These are phyloP conservation scores for Daedalea quercina DNA, from an alignment of 768 basidiomycete species.

Conservation along the genomic window DNA sequence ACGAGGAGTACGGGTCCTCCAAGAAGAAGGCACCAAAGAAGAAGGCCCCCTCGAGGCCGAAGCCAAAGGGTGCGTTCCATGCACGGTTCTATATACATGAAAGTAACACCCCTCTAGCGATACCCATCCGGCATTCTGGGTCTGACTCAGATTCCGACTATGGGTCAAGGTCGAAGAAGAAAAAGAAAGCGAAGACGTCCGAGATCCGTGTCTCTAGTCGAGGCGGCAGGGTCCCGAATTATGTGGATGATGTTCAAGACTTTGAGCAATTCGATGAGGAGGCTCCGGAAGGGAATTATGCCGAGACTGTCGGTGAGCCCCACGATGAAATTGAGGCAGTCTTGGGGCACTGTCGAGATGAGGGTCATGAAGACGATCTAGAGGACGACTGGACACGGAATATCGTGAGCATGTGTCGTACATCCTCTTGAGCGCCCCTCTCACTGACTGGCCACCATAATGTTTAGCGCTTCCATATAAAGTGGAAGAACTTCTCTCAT, in stretches of 20 bases:
- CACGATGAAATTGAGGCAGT: conserved; percentile 93
- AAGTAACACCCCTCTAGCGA: conserved; percentile 23
- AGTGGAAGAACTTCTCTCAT: conserved; percentile 98
- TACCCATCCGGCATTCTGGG: conserved; percentile 41
- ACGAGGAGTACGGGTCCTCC: conserved; percentile 60
- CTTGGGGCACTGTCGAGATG: conserved; percentile 80
- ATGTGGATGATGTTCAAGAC: conserved; percentile 61
- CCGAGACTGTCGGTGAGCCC: conserved; percentile 29
- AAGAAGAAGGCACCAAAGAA: conserved; percentile 64
- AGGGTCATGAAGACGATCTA: conserved; percentile 65
- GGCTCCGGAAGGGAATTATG: conserved; percentile 44
- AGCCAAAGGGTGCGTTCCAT: conserved; percentile 49
- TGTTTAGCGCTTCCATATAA: conserved; percentile 90
- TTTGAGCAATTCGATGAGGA: conserved; percentile 73
- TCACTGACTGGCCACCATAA: background rate
- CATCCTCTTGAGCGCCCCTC: background rate
- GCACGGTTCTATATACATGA: conserved; percentile 1
- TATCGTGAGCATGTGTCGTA: conserved; percentile 42
- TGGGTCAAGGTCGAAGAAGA: conserved; percentile 84
- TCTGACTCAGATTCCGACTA: conserved; percentile 86
- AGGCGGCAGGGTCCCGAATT: conserved; percentile 78
- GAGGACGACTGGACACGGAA: conserved; percentile 86
- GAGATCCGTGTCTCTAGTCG: conserved; percentile 75
- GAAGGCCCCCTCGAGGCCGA: conserved; percentile 50
- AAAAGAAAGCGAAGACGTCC: conserved; percentile 44